Percentiles rank a stretch among this genome's conserved stretches.
Conservation (phyloP, 2,329 filamentous ascomycete genomes). For the Niveomyces coronatus region DNA sequence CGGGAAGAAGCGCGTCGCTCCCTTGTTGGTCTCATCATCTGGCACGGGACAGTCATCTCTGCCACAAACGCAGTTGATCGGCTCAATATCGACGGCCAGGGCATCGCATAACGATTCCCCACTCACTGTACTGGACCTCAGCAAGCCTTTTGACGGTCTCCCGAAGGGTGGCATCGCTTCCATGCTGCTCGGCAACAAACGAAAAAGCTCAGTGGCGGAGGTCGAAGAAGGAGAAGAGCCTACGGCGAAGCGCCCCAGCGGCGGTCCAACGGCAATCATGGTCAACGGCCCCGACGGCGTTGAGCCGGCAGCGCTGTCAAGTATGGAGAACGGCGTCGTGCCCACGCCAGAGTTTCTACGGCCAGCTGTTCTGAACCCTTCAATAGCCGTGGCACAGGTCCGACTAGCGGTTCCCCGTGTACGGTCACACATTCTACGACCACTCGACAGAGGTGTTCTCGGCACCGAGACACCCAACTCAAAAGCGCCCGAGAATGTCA, state of each 20-base stretch:
- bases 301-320: conserved; percentile 59
- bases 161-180: conserved; percentile 80
- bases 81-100: conserved; percentile 53
- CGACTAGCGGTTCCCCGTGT: conserved; percentile 82
- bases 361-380: conserved; percentile 76
- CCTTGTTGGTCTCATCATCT: conserved; percentile 81
- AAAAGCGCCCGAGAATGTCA: conserved; percentile 56
- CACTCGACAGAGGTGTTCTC: conserved; percentile 58
- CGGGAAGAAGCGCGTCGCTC: conserved; percentile 90
- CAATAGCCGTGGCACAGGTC: conserved; percentile 70
- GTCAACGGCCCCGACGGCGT: conserved; percentile 68
- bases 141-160: conserved; percentile 86
- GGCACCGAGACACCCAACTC: conserved; percentile 51
- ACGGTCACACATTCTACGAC: conserved; percentile 69
- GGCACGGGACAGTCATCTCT: conserved; percentile 79
- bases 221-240: conserved; percentile 64
- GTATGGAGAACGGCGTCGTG: conserved; percentile 48
- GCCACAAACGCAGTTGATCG: conserved; percentile 79
- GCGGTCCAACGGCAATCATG: conserved; percentile 64
- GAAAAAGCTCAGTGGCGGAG: conserved; percentile 65
- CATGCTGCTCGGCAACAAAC: conserved; percentile 85
- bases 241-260: conserved; percentile 40
- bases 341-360: conserved; percentile 75
- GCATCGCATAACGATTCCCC: conserved; percentile 59
- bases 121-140: conserved; percentile 77